These are phyloP conservation scores for Arctium minus DNA, from an alignment of 129 eudicot species.

Conservation along the genomic window DNA sequence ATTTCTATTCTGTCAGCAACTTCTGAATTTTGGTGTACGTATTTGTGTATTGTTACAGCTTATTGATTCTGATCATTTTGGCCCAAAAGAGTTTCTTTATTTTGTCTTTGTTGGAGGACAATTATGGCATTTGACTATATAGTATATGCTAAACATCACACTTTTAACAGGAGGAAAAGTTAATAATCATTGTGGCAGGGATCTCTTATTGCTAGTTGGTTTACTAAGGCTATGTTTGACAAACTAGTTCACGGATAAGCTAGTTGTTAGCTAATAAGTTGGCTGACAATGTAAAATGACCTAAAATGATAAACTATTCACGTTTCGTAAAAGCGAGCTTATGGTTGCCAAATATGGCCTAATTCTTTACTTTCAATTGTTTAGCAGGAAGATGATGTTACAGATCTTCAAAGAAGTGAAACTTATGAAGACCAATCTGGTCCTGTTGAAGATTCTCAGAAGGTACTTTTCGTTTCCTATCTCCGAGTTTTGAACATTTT, in stretches of 20 bases:
- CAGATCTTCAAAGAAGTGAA: conserved; percentile 39
- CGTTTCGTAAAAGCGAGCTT: not conserved
- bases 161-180: not conserved
- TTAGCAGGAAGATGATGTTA: conserved; percentile 51
- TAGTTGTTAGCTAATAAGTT: too few relatives aligned
- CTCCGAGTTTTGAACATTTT: not conserved
- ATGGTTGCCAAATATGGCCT: not conserved
- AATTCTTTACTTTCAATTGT: not conserved
- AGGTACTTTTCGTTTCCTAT: conserved; percentile 31
- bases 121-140: not conserved
- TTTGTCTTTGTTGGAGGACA: not conserved
- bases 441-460: conserved; percentile 36
- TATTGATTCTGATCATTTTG: not conserved
- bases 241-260: not conserved
- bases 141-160: not conserved
- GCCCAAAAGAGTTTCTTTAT: not conserved
- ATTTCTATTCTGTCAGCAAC: not conserved
- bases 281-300: not conserved
- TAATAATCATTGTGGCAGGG: not conserved
- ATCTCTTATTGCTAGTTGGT: not conserved
- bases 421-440: conserved; percentile 34
- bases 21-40: not conserved
- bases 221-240: not conserved
- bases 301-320: not conserved
- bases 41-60: not conserved